A percentile compares a stretch with the other conserved stretches of the same genome.
Evolutionary conservation across 306 rosid species (phyloP).

Genomic region (Prunus dulcis): DNA sequence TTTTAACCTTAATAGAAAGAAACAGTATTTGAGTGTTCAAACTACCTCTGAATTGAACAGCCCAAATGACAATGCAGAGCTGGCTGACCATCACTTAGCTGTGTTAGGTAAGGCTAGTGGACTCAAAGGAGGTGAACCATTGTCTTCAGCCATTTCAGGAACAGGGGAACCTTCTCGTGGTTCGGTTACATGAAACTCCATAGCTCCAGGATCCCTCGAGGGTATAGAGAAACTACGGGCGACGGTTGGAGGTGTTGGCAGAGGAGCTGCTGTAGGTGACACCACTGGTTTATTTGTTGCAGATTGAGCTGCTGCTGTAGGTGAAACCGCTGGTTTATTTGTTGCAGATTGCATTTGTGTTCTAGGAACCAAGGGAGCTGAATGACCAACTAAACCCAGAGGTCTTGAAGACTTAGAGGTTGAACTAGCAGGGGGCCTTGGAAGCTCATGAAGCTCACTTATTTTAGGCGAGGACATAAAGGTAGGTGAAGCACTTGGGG

Average conservation of each 20-base stretch:
- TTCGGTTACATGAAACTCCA: conserved; percentile 42
- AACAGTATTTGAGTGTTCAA: conserved; percentile 9
- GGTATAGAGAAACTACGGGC: conserved; percentile 90
- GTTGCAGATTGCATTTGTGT: conserved; percentile 50
- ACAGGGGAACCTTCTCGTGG: conserved; percentile 41
- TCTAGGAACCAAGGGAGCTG: conserved; percentile 72
- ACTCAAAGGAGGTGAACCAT: conserved; percentile 64
- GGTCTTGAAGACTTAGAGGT: conserved; percentile 53
- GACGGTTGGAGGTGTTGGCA: conserved; percentile 75
- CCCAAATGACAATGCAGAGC: conserved; percentile 35
- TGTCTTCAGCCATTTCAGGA: conserved; percentile 38
- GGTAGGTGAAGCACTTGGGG: conserved; percentile 77
- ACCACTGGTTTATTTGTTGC: conserved; percentile 36
- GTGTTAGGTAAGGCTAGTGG: conserved; percentile 56
- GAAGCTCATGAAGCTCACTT: conserved; percentile 98
- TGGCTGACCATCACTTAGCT: conserved; percentile 35
- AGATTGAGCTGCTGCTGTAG: conserved; percentile 50
- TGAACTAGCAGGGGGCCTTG: conserved; percentile 74
- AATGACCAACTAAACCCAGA: conserved; percentile 60
- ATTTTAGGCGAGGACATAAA: conserved; percentile 76
- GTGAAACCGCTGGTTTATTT: conserved; percentile 38
- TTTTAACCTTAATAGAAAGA: neutral
- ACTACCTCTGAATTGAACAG: conserved; percentile 58
- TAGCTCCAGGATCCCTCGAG: conserved; percentile 53
- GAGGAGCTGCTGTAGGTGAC: conserved; percentile 67